Evolutionary conservation across 768 basidiomycete species (phyloP).

Genomic region (Pholiota conissans): DNA sequence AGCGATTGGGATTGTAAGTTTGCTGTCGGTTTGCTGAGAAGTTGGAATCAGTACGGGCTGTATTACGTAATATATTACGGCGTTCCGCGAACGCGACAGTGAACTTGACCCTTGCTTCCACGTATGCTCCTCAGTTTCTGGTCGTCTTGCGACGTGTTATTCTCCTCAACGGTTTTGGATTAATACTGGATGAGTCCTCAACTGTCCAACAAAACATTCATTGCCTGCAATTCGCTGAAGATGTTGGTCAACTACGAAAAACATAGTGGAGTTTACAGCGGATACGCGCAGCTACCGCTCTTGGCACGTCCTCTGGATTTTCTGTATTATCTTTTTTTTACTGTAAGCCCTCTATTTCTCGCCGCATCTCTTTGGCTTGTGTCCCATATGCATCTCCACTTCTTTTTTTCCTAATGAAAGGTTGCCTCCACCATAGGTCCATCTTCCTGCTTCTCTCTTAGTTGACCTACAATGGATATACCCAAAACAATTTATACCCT

Average conservation of each 20-base stretch:
- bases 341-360: slow-evolving; percentile 38
- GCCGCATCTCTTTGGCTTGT: neutral
- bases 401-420: no score
- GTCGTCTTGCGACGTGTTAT: neutral
- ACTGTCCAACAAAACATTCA: no score
- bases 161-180: neutral
- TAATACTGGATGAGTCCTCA: neutral
- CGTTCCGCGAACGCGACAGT: no score
- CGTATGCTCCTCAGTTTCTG: neutral
- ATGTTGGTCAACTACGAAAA: slow-evolving; percentile 27
- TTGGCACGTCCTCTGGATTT: slow-evolving; percentile 62
- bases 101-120: neutral
- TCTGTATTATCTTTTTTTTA: slow-evolving; percentile 71
- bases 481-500: slow-evolving; percentile 50
- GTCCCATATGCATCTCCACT: neutral
- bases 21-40: no score
- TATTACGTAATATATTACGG: no score
- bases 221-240: no score
- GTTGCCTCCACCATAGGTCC: slow-evolving; percentile 38
- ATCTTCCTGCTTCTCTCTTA: slow-evolving; percentile 67
- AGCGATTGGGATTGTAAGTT: no score
- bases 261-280: slow-evolving; percentile 6
- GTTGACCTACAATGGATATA: slow-evolving; percentile 74
- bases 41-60: no score
- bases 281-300: slow-evolving; percentile 34